These are phyloP conservation scores for Monosporascus sp. DNA, from an alignment of 2,329 filamentous ascomycete genomes.

Conservation along the genomic window DNA sequence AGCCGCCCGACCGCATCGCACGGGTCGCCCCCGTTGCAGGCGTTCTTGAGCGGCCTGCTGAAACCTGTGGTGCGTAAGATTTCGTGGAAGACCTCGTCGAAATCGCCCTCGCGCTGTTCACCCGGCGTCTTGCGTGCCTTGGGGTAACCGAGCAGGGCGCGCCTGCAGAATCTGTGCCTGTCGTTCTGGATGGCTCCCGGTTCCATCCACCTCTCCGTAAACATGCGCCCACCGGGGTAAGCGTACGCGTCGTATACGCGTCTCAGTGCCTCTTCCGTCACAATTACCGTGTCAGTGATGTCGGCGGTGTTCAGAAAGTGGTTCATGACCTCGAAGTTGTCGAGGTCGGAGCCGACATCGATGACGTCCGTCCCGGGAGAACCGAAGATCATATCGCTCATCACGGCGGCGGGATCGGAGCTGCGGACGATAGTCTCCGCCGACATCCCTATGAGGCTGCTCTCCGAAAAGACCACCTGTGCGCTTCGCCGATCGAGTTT, in stretches of 20 bases:
- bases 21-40: constrained; percentile 3
- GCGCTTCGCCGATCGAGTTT: constrained; percentile 13
- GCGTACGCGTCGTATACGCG: constrained; percentile 22
- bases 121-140: not conserved
- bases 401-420: constrained; percentile 14
- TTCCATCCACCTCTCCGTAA: constrained; percentile 19
- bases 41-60: constrained; percentile 13
- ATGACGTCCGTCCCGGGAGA: constrained; percentile 10
- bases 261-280: constrained; percentile 17
- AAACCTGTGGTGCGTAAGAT: constrained; percentile 16
- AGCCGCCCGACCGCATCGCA: not conserved
- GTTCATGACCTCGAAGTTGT: constrained; percentile 13
- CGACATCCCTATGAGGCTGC: constrained; percentile 39
- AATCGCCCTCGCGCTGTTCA: constrained; percentile 15
- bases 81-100: constrained; percentile 19
- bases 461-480: constrained; percentile 15
- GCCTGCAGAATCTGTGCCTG: constrained; percentile 8
- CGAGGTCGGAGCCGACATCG: constrained; percentile 4
- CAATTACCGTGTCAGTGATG: constrained; percentile 13
- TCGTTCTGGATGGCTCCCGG: constrained; percentile 18
- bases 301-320: constrained; percentile 19
- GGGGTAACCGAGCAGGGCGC: not conserved
- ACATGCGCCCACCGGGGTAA: constrained; percentile 12
- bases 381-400: constrained; percentile 20
- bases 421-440: constrained; percentile 17